phyloP scores from a whole-genome alignment of 176 grass and related monocot species.

The Microstegium vimineum region DNA sequence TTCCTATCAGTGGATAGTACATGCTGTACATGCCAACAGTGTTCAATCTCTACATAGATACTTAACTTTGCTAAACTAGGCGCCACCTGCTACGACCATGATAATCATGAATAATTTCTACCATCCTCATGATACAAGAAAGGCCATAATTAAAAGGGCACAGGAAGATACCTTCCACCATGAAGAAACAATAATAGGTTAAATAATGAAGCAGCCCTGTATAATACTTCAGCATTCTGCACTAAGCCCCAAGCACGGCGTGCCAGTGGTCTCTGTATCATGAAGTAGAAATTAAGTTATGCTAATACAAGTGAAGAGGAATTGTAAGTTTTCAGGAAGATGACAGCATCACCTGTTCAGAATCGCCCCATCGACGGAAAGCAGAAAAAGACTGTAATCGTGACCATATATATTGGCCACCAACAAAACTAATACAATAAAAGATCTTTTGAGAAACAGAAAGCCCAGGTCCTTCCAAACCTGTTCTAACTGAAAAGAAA shows the following conservation, averaged over 20 bases:
- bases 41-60: neutral
- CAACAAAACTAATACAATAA: slow-evolving; percentile 79
- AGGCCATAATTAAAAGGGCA: slow-evolving; percentile 15
- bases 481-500: slow-evolving; percentile 75
- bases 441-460: slow-evolving; percentile 86
- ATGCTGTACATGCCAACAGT: neutral
- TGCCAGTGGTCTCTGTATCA: slow-evolving; percentile 68
- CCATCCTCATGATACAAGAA: neutral
- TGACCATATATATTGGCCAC: slow-evolving; percentile 82
- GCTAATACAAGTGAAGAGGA: neutral
- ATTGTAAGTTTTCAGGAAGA: slow-evolving; percentile 18
- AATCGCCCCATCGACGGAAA: slow-evolving; percentile 93
- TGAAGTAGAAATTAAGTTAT: neutral
- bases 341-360: slow-evolving; percentile 59
- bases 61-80: neutral
- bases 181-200: slow-evolving; percentile 89
- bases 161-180: slow-evolving; percentile 65
- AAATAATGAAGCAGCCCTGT: slow-evolving; percentile 59
- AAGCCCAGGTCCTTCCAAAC: slow-evolving; percentile 85
- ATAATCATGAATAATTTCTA: neutral
- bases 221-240: slow-evolving; percentile 78
- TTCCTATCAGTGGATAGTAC: neutral
- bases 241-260: slow-evolving; percentile 62
- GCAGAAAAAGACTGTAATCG: slow-evolving; percentile 88
- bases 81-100: neutral